Conservation (phyloP, 139 green algal genomes). For the Closterium sp. region DNA sequence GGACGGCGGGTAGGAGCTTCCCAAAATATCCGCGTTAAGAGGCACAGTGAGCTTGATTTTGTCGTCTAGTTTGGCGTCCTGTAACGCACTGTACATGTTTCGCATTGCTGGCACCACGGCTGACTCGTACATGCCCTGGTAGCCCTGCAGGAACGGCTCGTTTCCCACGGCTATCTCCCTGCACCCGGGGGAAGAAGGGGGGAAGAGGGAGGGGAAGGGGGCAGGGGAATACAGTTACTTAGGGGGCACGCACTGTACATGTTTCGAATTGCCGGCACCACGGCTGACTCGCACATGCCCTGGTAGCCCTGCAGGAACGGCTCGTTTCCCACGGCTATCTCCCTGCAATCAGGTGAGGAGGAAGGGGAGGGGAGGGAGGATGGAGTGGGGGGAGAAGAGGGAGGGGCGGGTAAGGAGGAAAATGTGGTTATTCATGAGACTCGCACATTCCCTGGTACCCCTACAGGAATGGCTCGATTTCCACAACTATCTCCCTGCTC, state of each 20-base stretch:
- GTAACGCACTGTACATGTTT: conserved; percentile 15
- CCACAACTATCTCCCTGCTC: conserved; percentile 19
- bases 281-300: neutral
- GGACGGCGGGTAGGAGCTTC: conserved; percentile 13
- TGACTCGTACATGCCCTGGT: conserved; percentile 7
- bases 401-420: neutral
- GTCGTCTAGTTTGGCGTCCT: neutral
- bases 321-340: conserved; percentile 32
- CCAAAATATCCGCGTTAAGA: conserved; percentile 26
- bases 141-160: conserved; percentile 21
- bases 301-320: conserved; percentile 5
- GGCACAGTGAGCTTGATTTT: conserved; percentile 24
- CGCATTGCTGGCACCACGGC: conserved; percentile 17
- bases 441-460: neutral
- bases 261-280: too few species aligned
- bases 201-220: neutral
- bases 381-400: neutral
- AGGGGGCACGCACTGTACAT: neutral
- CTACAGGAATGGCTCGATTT: conserved; percentile 5
- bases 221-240: neutral
- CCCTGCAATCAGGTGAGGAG: conserved; percentile 11
- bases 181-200: neutral
- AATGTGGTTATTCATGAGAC: too few species aligned
- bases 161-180: conserved; percentile 35
- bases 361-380: too few species aligned